phyloP scores from a whole-genome alignment of 768 basidiomycete species.

The Suillus alpinus region DNA sequence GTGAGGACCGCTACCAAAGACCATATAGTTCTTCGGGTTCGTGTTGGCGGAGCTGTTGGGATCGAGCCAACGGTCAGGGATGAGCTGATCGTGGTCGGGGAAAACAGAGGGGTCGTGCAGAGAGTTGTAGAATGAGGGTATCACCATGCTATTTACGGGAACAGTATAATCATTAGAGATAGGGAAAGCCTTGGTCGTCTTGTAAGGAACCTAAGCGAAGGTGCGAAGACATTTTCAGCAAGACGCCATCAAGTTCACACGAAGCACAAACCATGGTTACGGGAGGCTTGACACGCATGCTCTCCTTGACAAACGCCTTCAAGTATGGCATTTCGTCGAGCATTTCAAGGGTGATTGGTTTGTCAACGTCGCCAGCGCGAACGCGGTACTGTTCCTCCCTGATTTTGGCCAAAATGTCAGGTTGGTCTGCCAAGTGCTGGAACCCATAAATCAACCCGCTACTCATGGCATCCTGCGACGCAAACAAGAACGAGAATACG shows the following conservation, averaged over 20 bases:
- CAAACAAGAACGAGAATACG: constrained; percentile 94
- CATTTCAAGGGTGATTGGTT: constrained; percentile 81
- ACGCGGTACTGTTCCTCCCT: constrained; percentile 87
- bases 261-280: constrained; percentile 78
- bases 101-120: constrained; percentile 87
- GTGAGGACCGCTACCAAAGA: constrained; percentile 93
- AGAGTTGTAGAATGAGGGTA: constrained; percentile 90
- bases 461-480: constrained; percentile 97
- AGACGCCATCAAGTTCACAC: background rate
- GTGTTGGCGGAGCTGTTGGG: constrained; percentile 70
- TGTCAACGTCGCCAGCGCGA: constrained; percentile 72
- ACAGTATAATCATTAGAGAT: constrained; percentile 91
- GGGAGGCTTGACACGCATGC: constrained; percentile 86
- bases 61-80: constrained; percentile 93
- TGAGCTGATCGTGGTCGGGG: constrained; percentile 79
- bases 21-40: constrained; percentile 93
- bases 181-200: constrained; percentile 84
- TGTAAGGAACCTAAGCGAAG: constrained; percentile 81
- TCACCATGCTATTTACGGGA: constrained; percentile 89
- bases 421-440: constrained; percentile 93
- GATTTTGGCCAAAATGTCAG: constrained; percentile 84
- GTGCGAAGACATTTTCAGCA: constrained; percentile 9
- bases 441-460: constrained; percentile 94
- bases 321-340: constrained; percentile 93
- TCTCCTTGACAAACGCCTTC: constrained; percentile 91